Evolutionary conservation across 2,329 filamentous ascomycete genomes (phyloP).

Genomic region (Aurifilum marmelostoma): DNA sequence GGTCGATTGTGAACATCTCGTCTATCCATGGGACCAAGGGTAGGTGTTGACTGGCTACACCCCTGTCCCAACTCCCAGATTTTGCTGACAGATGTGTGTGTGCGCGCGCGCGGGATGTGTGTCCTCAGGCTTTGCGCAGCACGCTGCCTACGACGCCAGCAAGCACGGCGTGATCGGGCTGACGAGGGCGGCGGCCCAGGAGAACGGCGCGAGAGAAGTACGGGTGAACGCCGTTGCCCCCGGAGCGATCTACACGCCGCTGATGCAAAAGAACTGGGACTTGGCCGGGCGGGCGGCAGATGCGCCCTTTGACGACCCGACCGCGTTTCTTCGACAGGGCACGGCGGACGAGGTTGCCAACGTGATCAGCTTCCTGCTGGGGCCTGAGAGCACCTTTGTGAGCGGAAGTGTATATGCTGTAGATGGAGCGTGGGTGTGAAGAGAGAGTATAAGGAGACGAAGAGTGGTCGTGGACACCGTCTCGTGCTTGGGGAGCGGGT

Average conservation of each 20-base stretch:
- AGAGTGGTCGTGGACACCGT: neutral
- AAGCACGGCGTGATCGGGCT: conserved; percentile 45
- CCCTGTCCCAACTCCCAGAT: too few relatives aligned
- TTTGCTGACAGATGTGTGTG: neutral
- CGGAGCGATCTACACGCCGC: conserved; percentile 53
- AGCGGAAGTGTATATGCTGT: conserved; percentile 51
- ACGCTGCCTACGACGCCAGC: conserved; percentile 44
- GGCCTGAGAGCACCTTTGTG: conserved; percentile 50
- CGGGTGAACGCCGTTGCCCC: conserved; percentile 52
- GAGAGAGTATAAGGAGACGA: neutral
- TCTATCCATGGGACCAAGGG: conserved; percentile 53
- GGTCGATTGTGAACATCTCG: conserved; percentile 62
- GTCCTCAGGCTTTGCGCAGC: conserved; percentile 43
- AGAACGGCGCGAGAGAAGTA: conserved; percentile 48
- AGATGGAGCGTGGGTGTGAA: conserved; percentile 46
- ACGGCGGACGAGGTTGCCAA: conserved; percentile 51
- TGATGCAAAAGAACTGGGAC: conserved; percentile 51
- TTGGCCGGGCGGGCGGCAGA: conserved; percentile 40
- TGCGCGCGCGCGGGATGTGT: too few relatives aligned
- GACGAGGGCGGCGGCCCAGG: conserved; percentile 42
- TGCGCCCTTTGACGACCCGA: conserved; percentile 47
- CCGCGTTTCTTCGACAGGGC: conserved; percentile 48
- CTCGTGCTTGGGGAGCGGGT: neutral
- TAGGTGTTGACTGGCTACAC: conserved; percentile 15
- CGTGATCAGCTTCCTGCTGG: conserved; percentile 52